A percentile compares a stretch with the other conserved stretches of the same genome.
Conservation (phyloP, 148 eudicot species). For the Pharnaceum exiguum region DNA sequence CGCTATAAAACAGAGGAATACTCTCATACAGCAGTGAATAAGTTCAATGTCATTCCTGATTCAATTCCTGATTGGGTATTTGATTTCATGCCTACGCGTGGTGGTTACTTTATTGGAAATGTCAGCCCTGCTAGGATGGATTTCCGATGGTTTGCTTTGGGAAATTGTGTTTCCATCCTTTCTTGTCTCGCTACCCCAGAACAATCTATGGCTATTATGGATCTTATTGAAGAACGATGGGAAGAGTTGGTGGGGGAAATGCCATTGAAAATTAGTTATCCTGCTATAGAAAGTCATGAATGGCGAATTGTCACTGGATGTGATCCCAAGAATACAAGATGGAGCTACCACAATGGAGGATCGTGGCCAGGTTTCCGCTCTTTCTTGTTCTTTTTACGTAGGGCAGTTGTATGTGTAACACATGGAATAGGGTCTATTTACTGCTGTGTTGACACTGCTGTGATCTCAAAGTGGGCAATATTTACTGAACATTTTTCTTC, state of each 20-base stretch:
- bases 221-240: constrained; percentile 92
- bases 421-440: background rate
- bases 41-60: constrained; percentile 89
- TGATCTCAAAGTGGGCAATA: too few species aligned
- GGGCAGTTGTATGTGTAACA: background rate
- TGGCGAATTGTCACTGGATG: constrained; percentile 96
- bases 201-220: constrained; percentile 94
- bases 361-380: constrained; percentile 90
- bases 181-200: constrained; percentile 94
- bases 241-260: constrained; percentile 95
- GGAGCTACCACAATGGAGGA: constrained; percentile 99
- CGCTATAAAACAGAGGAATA: constrained; percentile 96
- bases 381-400: constrained; percentile 11
- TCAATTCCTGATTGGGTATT: constrained; percentile 98
- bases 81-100: constrained; percentile 92
- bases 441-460: background rate
- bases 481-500: background rate
- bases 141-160: constrained; percentile 94
- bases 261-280: constrained; percentile 86
- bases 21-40: constrained; percentile 96
- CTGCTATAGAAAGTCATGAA: constrained; percentile 92
- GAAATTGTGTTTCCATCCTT: constrained; percentile 88
- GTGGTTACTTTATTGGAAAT: constrained; percentile 92
- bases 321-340: constrained; percentile 96
- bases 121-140: constrained; percentile 99